Evolutionary conservation across 768 basidiomycete genomes (phyloP), one percentile per base, ranked within the genome.

Genomic region (Psilocybe tampanensis): DNA sequence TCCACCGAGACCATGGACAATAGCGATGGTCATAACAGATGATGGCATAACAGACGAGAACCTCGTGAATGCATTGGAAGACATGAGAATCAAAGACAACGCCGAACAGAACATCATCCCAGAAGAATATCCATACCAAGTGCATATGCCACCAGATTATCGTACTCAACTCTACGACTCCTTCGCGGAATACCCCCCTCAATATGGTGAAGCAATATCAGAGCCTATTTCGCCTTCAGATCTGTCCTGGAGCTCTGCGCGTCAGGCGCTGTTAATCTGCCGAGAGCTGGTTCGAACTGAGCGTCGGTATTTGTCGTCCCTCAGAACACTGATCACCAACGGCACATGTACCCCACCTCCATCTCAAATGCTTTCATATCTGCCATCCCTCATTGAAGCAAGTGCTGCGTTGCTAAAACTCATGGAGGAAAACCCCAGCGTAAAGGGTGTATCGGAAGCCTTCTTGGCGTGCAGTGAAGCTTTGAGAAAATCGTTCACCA

Each of bases 381-480:
- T 85, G 13, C 80, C 76, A 17, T 76, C 74, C 8, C 77, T 89
- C 11, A 72, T 85, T 33, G 62, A 66, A 17, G 80, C 76, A 18
- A 88, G 86, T 24, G 76, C 81, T 50, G 68, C 68, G 17, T 72
- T 88, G 41, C 60, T 86, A n/a, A 69, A 69, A 18, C 70, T 71
- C n/a, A 78, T 86, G 65, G 76, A 82, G 32, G 64, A 64, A 26
- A 86, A 89, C 52, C 88, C 87, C 13, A 86, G 85, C 43, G 84
- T 84, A 2, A 81, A 79, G 75, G 88, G 88, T 8, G 81, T 89
- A 26, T 81, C 85, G 11, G 74, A 77, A 5, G 83, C 88, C 7
- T 86, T 89, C 60, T 70, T 88, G 22, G 70, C 76, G 0, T 74
- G 72, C 47, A 79, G 85, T 63, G 76, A 80, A 23, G 72, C 74